Percentiles rank a stretch among this genome's conserved stretches.
Evolutionary conservation across 2,329 filamentous ascomycete genomes (phyloP).

Genomic region (Pezicula rhizophila): DNA sequence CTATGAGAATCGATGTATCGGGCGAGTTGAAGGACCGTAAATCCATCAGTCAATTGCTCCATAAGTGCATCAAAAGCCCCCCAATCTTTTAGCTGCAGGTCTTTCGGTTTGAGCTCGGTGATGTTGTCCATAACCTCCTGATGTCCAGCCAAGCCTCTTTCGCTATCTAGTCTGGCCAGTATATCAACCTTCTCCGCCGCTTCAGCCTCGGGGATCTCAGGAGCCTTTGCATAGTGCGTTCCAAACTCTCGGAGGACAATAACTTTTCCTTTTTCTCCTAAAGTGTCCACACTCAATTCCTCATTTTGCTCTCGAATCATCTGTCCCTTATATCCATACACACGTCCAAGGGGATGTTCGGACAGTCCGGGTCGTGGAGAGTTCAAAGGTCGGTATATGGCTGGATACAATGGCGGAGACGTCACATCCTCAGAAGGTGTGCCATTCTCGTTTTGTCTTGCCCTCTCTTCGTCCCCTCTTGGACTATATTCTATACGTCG

Average conservation of each 20-base stretch:
- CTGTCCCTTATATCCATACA: conserved; percentile 15
- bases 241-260: conserved; percentile 26
- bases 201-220: background rate
- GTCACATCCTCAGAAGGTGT: conserved; percentile 1
- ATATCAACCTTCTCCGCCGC: conserved; percentile 23
- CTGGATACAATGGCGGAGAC: too few relatives aligned
- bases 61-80: conserved; percentile 23
- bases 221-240: conserved; percentile 1
- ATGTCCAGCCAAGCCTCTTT: conserved; percentile 20
- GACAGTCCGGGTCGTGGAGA: background rate
- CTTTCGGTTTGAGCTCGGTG: conserved; percentile 19
- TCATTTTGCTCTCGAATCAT: conserved; percentile 17
- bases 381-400: too few relatives aligned
- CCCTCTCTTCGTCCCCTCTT: background rate
- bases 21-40: conserved; percentile 24
- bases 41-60: conserved; percentile 18
- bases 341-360: background rate
- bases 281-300: conserved; percentile 11
- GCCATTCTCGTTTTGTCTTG: conserved; percentile 1
- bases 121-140: conserved; percentile 26
- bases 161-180: conserved; percentile 18
- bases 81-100: conserved; percentile 14
- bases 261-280: conserved; percentile 22
- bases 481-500: background rate
- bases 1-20: conserved; percentile 15